Base-by-base conservation (phyloP, 306 rosid species). In the Glycyrrhiza uralensis region DNA sequence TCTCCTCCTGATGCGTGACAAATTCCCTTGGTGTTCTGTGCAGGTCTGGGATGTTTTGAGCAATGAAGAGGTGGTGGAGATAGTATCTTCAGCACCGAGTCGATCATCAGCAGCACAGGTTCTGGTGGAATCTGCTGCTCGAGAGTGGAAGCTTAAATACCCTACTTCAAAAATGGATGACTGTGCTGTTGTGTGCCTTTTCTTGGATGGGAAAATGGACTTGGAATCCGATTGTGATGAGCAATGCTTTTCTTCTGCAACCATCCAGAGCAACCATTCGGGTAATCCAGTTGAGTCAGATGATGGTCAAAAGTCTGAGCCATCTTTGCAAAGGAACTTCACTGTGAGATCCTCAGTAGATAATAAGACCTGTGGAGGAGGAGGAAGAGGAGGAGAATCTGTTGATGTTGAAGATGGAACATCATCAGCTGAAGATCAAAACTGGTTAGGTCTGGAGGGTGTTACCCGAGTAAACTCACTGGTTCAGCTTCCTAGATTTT, bases 131-230 rank as follows among this genome's bases (percentile, higher is more conserved):
- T 88, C 97, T 6, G 99, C 97, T 0, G 96, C 96, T 13, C 86
- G 85, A 4, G 97, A 86, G 75, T 94, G 97, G 99, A 89, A 85
- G 71, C 89, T 84, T 8, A 91, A 91, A 46, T 94, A 91, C 79
- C 99, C 99, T 0, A 94, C 97, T 50, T 94, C 99, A 1, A 94
- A 86, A 82, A 89, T 94, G 97, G 99, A 94, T 61, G 99, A 94
- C 44, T 94, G 99, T 79, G 97, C 97, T 32, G 97, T 94, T 5
- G 96, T 91, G 20, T 94, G 99, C 80, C 64, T 94, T 15, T 94
- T 87, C 74, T 71, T 94, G 83, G 97, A 94, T 57, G 90, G 96
- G 49, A 94, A 85, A 85, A 94, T 94, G 96, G 96, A 91, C 70
- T 68, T 84, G 0, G 99, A 94, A 86, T 89, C 97, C 3, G 97